Conservation (phyloP, 495 filamentous ascomycete genomes). For the Lophiostoma macrostomum region DNA sequence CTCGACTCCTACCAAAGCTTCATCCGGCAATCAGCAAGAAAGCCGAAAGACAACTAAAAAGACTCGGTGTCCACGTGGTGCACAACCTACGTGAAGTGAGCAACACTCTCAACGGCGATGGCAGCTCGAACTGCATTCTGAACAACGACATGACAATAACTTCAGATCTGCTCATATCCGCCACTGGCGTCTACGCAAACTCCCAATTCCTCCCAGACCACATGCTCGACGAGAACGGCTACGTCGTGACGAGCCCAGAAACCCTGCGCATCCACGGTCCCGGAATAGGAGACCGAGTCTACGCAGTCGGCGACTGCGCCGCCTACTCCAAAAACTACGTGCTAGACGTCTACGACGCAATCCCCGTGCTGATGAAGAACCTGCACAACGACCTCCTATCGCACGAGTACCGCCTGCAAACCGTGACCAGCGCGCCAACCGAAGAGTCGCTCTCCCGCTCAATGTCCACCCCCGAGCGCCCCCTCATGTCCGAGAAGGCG, state of each 20-base stretch:
- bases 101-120: conserved; percentile 10
- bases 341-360: conserved; percentile 36
- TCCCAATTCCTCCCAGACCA: conserved; percentile 27
- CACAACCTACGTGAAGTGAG: conserved; percentile 24
- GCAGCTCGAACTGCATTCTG: conserved; percentile 19
- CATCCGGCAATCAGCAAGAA: conserved; percentile 5
- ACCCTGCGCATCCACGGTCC: conserved; percentile 25
- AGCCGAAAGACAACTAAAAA: conserved; percentile 24
- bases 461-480: neutral
- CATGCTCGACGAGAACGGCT: conserved; percentile 29
- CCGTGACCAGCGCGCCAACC: neutral
- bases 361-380: conserved; percentile 36
- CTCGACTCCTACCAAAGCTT: conserved; percentile 25
- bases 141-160: conserved; percentile 32
- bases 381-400: conserved; percentile 35
- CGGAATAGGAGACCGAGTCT: conserved; percentile 20
- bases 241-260: conserved; percentile 22
- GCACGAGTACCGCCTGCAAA: conserved; percentile 23
- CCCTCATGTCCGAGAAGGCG: neutral
- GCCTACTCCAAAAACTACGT: conserved; percentile 33
- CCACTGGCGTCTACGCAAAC: conserved; percentile 35
- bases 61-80: conserved; percentile 31
- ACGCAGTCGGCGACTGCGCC: conserved; percentile 38
- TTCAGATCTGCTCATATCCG: conserved; percentile 30
- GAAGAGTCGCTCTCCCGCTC: no score